Evolutionary conservation across 2,329 filamentous ascomycete genomes (phyloP).

Genomic region (Neopestalotiopsis rosae): DNA sequence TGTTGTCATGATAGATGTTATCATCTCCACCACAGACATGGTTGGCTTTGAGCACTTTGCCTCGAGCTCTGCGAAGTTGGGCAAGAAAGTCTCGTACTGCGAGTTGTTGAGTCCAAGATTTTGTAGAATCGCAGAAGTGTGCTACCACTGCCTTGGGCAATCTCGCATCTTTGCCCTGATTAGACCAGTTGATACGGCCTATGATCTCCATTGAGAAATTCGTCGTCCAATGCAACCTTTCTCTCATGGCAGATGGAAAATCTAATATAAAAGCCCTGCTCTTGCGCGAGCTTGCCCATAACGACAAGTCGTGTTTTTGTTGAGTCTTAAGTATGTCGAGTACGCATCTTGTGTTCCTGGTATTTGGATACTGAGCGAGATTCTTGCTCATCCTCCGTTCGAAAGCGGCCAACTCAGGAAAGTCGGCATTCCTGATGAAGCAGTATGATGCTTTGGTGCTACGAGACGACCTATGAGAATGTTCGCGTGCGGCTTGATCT

Average conservation of each 20-base stretch:
- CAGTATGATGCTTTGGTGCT: too few relatives aligned
- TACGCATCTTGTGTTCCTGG: background rate
- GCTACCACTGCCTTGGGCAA: background rate
- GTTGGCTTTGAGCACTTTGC: background rate
- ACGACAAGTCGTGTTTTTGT: background rate
- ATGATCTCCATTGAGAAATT: constrained; percentile 8
- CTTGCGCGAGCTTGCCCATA: background rate
- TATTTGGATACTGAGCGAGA: background rate
- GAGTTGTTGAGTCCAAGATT: background rate
- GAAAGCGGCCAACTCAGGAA: background rate
- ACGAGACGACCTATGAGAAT: too few relatives aligned
- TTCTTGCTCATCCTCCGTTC: background rate
- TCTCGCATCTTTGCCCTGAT: background rate
- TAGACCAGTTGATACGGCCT: background rate
- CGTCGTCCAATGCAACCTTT: constrained; percentile 6
- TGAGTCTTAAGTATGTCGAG: background rate
- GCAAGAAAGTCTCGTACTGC: background rate
- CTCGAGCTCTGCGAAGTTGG: background rate
- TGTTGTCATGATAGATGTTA: background rate
- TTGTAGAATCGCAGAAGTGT: background rate
- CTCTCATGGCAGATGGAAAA: background rate
- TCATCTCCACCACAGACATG: background rate
- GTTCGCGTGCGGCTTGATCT: too few relatives aligned
- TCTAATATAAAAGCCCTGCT: background rate
- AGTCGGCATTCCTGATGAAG: too few relatives aligned